Conservation (phyloP, 441 rosid genomes). For the Pelargonium citronellum region DNA sequence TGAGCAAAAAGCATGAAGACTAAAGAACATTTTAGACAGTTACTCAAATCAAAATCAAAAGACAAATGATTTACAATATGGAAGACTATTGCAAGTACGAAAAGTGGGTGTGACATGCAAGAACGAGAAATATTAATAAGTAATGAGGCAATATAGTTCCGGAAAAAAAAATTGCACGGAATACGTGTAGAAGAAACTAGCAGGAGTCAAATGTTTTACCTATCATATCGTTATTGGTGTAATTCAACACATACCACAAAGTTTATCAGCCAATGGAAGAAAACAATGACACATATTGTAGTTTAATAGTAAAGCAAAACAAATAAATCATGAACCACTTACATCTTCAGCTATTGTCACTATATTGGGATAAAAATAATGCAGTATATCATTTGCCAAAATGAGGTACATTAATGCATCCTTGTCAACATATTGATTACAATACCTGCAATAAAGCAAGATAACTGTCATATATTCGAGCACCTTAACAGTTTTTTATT, state of each 20-base stretch:
- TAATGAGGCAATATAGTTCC: not conserved
- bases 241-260: not conserved
- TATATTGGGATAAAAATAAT: constrained; percentile 73
- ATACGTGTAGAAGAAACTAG: not conserved
- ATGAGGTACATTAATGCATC: constrained; percentile 87
- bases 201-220: not conserved
- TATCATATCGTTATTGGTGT: not conserved
- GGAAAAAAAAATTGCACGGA: not conserved
- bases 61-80: not conserved
- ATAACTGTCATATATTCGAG: constrained; percentile 4
- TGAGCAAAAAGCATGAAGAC: not conserved
- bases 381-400: constrained; percentile 89
- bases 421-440: constrained; percentile 85
- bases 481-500: not conserved
- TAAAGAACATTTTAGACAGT: not conserved
- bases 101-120: not conserved
- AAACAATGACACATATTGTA: not conserved
- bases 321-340: constrained; percentile 29
- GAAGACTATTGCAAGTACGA: not conserved
- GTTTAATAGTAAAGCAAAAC: not conserved
- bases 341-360: constrained; percentile 96
- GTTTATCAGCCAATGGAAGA: not conserved
- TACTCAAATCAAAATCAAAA: not conserved
- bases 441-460: constrained; percentile 55
- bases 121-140: not conserved